phyloP scores from a whole-genome alignment of 2,329 filamentous ascomycete genomes.

The Leptographium procerum region DNA sequence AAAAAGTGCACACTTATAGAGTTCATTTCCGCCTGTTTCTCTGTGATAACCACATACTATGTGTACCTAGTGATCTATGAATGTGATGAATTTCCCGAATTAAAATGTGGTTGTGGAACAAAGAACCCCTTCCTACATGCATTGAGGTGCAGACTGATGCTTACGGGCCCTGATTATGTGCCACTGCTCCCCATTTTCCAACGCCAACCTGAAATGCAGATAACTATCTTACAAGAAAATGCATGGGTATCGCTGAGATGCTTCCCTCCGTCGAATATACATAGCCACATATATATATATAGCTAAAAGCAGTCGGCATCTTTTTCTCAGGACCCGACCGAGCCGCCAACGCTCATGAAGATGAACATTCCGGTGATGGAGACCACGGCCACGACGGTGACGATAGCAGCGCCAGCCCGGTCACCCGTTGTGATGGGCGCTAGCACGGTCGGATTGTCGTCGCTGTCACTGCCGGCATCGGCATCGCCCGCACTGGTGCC shows the following conservation, averaged over 20 bases:
- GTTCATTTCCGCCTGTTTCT: neutral
- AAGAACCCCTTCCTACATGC: neutral
- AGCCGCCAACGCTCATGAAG: constrained; percentile 20
- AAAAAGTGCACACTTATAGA: no score
- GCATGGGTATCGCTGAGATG: no score
- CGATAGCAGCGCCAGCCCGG: constrained; percentile 54
- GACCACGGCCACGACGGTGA: constrained; percentile 44
- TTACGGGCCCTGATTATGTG: no score
- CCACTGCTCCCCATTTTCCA: neutral
- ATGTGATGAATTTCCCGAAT: no score
- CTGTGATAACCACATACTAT: no score
- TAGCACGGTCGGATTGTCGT: constrained; percentile 10
- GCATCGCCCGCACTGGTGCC: constrained; percentile 39
- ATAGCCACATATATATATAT: no score
- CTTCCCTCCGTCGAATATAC: no score
- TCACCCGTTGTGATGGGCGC: constrained; percentile 45
- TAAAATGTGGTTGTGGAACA: no score
- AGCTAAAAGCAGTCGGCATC: no score
- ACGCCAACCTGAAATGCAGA: neutral
- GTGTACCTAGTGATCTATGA: no score
- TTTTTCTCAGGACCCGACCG: neutral
- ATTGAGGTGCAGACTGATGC: no score
- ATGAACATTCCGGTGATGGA: constrained; percentile 20
- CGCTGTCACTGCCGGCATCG: constrained; percentile 28
- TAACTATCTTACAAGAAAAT: neutral